A percentile compares a stretch with the other conserved stretches of the same genome.
Evolutionary conservation across 768 basidiomycete species (phyloP).

Genomic region (Guyanaporus albipodus): DNA sequence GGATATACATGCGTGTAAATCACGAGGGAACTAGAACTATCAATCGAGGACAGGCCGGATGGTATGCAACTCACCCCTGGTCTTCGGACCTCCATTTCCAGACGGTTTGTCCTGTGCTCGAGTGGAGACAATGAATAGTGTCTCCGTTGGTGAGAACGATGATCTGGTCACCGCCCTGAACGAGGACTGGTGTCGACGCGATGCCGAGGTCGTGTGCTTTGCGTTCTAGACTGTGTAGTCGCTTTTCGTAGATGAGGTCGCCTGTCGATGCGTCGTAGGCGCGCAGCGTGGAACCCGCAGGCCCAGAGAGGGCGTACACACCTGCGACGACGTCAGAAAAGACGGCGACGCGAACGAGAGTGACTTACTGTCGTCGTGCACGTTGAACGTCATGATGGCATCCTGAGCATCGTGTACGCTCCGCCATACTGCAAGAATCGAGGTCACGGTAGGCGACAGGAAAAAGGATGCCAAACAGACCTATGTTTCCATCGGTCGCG

Average conservation of each 20-base stretch:
- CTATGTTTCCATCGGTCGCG: constrained; percentile 62
- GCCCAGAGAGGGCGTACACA: constrained; percentile 71
- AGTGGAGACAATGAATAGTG: constrained; percentile 49
- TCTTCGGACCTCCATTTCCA: constrained; percentile 78
- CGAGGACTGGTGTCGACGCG: constrained; percentile 40
- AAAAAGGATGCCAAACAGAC: constrained; percentile 36
- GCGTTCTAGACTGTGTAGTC: constrained; percentile 47
- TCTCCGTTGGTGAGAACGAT: constrained; percentile 59
- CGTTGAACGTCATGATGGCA: constrained; percentile 59
- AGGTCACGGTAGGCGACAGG: constrained; percentile 2
- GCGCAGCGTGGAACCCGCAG: constrained; percentile 65
- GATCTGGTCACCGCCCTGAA: constrained; percentile 19
- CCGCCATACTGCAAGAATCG: constrained; percentile 62
- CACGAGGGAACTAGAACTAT: constrained; percentile 49
- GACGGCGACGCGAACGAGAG: neutral
- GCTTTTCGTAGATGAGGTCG: constrained; percentile 59
- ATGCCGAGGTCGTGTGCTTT: constrained; percentile 54
- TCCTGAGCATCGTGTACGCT: constrained; percentile 71
- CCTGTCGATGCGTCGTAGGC: constrained; percentile 64
- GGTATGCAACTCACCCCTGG: constrained; percentile 47
- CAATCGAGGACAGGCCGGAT: neutral
- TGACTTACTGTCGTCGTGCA: constrained; percentile 52
- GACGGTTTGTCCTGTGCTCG: constrained; percentile 45
- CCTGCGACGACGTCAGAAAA: constrained; percentile 36
- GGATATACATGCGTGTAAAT: constrained; percentile 60